Percentiles rank a stretch among this genome's conserved stretches.
Conservation (phyloP, 2,329 filamentous ascomycete genomes). For the Claviceps cyperi region DNA sequence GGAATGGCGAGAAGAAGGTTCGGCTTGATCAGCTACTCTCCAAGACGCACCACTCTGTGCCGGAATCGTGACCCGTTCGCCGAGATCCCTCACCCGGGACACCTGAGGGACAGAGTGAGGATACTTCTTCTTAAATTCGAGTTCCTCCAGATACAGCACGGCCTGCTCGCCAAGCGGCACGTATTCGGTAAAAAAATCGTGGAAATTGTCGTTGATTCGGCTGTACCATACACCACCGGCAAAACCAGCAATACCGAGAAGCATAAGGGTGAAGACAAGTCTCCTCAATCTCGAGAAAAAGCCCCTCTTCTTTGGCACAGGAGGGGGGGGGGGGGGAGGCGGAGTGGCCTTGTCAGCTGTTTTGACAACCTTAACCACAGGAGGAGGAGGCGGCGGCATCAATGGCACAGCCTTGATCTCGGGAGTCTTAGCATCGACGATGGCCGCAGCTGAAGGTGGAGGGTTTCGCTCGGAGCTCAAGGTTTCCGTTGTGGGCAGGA, state of each 20-base stretch:
- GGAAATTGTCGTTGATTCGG: constrained; percentile 89
- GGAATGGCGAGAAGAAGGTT: constrained; percentile 43
- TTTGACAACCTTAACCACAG: background rate
- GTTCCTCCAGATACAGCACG: constrained; percentile 89
- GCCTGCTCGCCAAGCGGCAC: constrained; percentile 88
- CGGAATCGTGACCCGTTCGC: constrained; percentile 66
- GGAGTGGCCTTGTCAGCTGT: constrained; percentile 9
- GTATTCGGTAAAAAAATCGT: constrained; percentile 98
- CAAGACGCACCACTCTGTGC: constrained; percentile 76
- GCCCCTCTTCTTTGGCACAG: constrained; percentile 42
- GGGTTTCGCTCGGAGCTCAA: constrained; percentile 32
- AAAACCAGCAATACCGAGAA: constrained; percentile 67
- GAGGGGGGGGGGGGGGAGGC: constrained; percentile 14
- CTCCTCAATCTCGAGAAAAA: constrained; percentile 60
- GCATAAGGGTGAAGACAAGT: constrained; percentile 60
- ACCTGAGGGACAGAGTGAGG: constrained; percentile 30
- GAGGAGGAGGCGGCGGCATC: constrained; percentile 16
- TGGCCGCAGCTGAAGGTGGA: constrained; percentile 21
- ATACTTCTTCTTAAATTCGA: constrained; percentile 82
- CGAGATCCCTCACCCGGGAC: constrained; percentile 37
- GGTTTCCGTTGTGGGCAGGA: constrained; percentile 40
- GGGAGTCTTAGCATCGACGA: constrained; percentile 10
- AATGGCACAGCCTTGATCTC: constrained; percentile 16
- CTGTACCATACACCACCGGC: constrained; percentile 86
- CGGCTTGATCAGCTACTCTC: constrained; percentile 51